phyloP scores from a whole-genome alignment of 768 basidiomycete genomes.

The Piloderma croceum region DNA sequence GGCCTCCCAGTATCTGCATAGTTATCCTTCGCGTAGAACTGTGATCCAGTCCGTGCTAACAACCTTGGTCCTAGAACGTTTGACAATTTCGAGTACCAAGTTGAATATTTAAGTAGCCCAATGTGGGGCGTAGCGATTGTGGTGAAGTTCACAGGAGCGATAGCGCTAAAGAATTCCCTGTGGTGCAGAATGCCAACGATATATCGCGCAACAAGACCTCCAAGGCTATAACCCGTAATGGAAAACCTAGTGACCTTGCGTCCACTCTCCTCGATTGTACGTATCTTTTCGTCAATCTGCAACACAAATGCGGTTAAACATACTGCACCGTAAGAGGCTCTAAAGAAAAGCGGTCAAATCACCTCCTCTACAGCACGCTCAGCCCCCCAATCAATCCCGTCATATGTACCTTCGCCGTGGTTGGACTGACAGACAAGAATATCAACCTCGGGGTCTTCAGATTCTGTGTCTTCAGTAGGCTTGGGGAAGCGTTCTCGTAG shows the following conservation, averaged over 20 bases:
- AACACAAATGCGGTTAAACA: slow-evolving; percentile 43
- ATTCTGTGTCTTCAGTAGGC: slow-evolving; percentile 18
- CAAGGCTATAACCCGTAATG: slow-evolving; percentile 60
- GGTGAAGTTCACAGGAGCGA: slow-evolving; percentile 74
- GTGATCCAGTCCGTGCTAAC: slow-evolving; percentile 74
- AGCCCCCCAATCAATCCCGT: slow-evolving; percentile 81
- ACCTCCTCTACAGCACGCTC: slow-evolving; percentile 81
- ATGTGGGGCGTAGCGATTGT: slow-evolving; percentile 83
- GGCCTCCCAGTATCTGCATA: slow-evolving; percentile 65
- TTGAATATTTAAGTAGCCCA: slow-evolving; percentile 62
- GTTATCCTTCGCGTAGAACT: slow-evolving; percentile 68
- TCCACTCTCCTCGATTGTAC: slow-evolving; percentile 45
- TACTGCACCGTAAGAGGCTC: background rate
- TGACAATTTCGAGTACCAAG: slow-evolving; percentile 49
- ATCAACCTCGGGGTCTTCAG: slow-evolving; percentile 42
- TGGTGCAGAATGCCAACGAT: slow-evolving; percentile 66
- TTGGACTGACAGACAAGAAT: slow-evolving; percentile 65
- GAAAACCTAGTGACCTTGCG: slow-evolving; percentile 65
- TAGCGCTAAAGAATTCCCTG: slow-evolving; percentile 62
- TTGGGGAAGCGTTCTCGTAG: slow-evolving; percentile 38
- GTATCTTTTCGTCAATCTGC: slow-evolving; percentile 48
- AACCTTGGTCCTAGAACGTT: slow-evolving; percentile 59
- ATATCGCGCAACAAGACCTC: slow-evolving; percentile 79
- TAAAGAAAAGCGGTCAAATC: slow-evolving; percentile 7
- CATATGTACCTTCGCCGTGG: slow-evolving; percentile 63